Evolutionary conservation across 148 eudicot genomes (phyloP).

Genomic region (Cornus kousa): DNA sequence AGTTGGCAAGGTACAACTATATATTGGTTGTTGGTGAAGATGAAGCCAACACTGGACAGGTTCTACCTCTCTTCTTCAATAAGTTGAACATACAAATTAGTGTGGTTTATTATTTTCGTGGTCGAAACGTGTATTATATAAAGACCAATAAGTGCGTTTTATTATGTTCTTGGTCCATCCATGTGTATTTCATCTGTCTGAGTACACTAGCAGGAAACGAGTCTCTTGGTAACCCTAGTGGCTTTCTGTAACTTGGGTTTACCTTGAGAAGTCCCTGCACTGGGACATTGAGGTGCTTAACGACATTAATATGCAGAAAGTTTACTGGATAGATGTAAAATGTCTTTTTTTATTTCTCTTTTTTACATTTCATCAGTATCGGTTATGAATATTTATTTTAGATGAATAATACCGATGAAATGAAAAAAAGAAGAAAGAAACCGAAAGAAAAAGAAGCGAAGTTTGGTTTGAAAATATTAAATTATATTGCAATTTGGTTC

Average conservation of each 20-base stretch:
- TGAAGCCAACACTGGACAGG: slow-evolving; percentile 56
- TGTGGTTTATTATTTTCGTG: too few relatives aligned
- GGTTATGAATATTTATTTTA: too few relatives aligned
- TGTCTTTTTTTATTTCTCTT: too few relatives aligned
- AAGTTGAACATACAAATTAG: neutral
- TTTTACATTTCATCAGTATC: neutral
- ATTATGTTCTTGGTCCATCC: neutral
- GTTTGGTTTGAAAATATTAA: too few relatives aligned
- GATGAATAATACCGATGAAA: too few relatives aligned
- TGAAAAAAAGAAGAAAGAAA: too few relatives aligned
- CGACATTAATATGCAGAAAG: neutral
- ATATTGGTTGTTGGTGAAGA: slow-evolving; percentile 95
- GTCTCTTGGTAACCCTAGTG: too few relatives aligned
- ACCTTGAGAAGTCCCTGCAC: neutral
- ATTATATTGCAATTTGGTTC: too few relatives aligned
- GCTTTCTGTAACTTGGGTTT: too few relatives aligned
- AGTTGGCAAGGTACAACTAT: slow-evolving; percentile 82
- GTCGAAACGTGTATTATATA: neutral
- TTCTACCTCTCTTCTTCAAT: neutral
- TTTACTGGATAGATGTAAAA: too few relatives aligned
- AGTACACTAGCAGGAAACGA: neutral
- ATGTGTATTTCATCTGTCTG: neutral
- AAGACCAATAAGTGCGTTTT: neutral
- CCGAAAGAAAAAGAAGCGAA: too few relatives aligned
- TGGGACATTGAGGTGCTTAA: neutral